Evolutionary conservation across 176 grass and related monocot genomes (phyloP), one percentile per base, ranked within the genome.

Genomic region (Metroxylon sagu): DNA sequence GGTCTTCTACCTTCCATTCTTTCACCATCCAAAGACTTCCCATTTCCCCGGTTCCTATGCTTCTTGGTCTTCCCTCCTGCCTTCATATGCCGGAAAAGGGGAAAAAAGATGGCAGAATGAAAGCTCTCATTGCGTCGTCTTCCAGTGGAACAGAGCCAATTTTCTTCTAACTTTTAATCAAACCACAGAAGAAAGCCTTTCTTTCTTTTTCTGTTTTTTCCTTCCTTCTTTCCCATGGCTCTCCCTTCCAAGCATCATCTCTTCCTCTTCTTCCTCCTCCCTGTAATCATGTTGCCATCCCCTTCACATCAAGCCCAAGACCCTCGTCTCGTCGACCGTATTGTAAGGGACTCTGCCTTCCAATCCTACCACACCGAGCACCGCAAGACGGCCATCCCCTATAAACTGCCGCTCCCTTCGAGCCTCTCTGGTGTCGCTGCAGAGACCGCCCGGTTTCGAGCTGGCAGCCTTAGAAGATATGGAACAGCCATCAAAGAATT

Each of bases 271-370:
- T 4, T 56, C 4, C n/a, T 68, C 29, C 3, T 56, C n/a, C n/a
- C 18, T 19, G 16, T 55, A 16, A 3, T 29, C 65, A 30, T 39
- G 7, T 4, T 68, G 26, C 17, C 65, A 3, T 56, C 65, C 5
- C 4, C 29, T 39, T 68, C 65, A 14, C 65, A 30, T 14, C 53
- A 57, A 60, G 43, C 60, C 65, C 77, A 26, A 60, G 78, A 88
- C 56, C 52, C 87, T 1, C 70, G 65, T 17, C 18, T 88, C 59
- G 53, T 97, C 35, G 93, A 97, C 63, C 74, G 75, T 59, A 76
- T 97, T 54, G 73, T 97, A 16, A 54, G 75, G 68, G 78, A 88
- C 75, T 65, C 84, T 26, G 87, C 87, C 16, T 30, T 76, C 70
- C 61, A 62, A 62, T 83, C 75, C 26, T 91, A 76, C 65, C 88